Evolutionary conservation across 345 rosid genomes (phyloP).

Genomic region (Iberis pinnata): DNA sequence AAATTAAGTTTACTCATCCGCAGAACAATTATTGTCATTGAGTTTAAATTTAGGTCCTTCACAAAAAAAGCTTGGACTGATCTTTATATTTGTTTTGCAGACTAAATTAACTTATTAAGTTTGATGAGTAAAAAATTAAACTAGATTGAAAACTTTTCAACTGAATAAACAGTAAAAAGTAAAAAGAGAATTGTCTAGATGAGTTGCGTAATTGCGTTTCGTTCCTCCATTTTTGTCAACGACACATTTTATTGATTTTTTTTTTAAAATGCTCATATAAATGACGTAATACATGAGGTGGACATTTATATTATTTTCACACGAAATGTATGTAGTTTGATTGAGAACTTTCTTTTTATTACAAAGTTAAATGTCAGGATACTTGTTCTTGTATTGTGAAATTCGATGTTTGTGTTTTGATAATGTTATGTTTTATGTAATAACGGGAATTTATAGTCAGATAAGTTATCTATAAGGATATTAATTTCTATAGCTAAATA

Average conservation of each 20-base stretch:
- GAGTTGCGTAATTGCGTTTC: slow-evolving; percentile 22
- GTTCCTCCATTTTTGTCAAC: slow-evolving; percentile 16
- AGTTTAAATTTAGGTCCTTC: too few relatives aligned
- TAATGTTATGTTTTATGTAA: too few relatives aligned
- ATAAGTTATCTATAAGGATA: too few relatives aligned
- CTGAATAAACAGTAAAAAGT: slow-evolving; percentile 15
- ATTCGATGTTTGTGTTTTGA: too few relatives aligned
- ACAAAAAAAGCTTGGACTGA: too few relatives aligned
- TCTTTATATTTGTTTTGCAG: too few relatives aligned
- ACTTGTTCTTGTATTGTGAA: too few relatives aligned
- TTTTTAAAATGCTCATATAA: too few relatives aligned
- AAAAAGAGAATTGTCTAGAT: not conserved
- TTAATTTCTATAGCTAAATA: too few relatives aligned
- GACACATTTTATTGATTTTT: not conserved
- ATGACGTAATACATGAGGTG: not conserved
- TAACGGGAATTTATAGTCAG: too few relatives aligned
- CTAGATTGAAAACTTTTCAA: not conserved
- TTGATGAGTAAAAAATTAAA: not conserved
- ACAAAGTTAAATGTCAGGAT: too few relatives aligned
- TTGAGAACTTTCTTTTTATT: not conserved
- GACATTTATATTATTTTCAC: not conserved
- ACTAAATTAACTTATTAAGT: not conserved
- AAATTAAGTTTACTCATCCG: not conserved
- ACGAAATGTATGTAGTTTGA: not conserved
- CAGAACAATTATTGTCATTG: slow-evolving; percentile 5